phyloP scores from a whole-genome alignment of 306 rosid species.

The barrel medic (Medicago truncatula) region MtrunA17r5.0-ANR NC_053042.1:32286501-32287000 shows the following conservation, averaged over 20 bases:
- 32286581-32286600: no score
- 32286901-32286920: constrained; percentile 39
- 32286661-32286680: no score
- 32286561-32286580: no score
- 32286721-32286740: no score
- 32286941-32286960: neutral
- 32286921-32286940: constrained; percentile 29
- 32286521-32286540: no score
- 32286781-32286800: constrained; percentile 18
- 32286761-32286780: neutral
- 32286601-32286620: no score
- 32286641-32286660: no score
- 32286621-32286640: no score
- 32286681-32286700: no score
- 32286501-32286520: no score
- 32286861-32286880: constrained; percentile 38
- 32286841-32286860: constrained; percentile 31
- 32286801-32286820: constrained; percentile 30
- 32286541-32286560: no score
- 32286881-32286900: constrained; percentile 48
- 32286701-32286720: no score
- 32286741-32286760: neutral
- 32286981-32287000: neutral
- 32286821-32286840: neutral
- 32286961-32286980: constrained; percentile 15